phyloP scores from a whole-genome alignment of 2,329 filamentous ascomycete species.

The Colletotrichum magnum region DNA sequence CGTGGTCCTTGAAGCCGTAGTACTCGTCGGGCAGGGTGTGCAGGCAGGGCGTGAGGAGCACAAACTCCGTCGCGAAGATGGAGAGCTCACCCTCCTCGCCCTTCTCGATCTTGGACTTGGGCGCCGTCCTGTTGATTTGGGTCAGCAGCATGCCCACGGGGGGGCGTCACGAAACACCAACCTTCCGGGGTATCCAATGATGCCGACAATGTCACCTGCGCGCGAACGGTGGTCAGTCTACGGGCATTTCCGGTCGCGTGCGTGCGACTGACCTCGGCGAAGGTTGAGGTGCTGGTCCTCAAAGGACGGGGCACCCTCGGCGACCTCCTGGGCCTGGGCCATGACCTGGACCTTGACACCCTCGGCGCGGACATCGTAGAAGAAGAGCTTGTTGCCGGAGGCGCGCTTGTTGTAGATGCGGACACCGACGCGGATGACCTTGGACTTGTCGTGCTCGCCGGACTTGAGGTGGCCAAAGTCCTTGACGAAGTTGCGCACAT shows the following conservation, averaged over 20 bases:
- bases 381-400: constrained; percentile 87
- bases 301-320: constrained; percentile 77
- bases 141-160: background rate
- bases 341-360: constrained; percentile 87
- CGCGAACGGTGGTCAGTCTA: constrained; percentile 5
- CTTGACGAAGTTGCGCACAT: constrained; percentile 83
- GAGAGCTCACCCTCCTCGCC: constrained; percentile 91
- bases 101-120: constrained; percentile 86
- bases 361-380: constrained; percentile 84
- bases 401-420: constrained; percentile 91
- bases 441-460: constrained; percentile 84
- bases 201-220: constrained; percentile 85
- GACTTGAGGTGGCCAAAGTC: constrained; percentile 88
- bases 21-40: constrained; percentile 91
- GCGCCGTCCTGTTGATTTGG: constrained; percentile 73
- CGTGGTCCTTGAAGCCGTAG: constrained; percentile 95
- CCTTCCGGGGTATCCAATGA: constrained; percentile 82
- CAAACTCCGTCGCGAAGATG: constrained; percentile 89
- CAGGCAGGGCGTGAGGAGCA: constrained; percentile 90
- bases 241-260: background rate
- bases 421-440: constrained; percentile 82
- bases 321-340: constrained; percentile 86
- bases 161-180: constrained; percentile 19
- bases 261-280: constrained; percentile 68
- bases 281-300: constrained; percentile 91